These are phyloP conservation scores for Pestalotiopsis sp. DNA, from an alignment of 2,329 filamentous ascomycete species.

Conservation along the genomic window DNA sequence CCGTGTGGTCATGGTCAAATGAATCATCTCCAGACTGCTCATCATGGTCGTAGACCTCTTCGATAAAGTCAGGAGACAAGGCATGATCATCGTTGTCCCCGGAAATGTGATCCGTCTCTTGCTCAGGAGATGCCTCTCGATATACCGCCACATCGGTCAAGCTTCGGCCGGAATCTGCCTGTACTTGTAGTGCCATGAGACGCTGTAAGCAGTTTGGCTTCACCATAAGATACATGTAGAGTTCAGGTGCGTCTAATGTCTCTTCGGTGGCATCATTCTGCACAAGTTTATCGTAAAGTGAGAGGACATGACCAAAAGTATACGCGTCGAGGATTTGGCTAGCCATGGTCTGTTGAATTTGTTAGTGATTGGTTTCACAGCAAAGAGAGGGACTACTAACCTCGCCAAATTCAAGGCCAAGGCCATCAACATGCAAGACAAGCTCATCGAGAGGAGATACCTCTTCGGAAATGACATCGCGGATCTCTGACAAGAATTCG, in stretches of 20 bases:
- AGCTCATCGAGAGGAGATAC: constrained; percentile 36
- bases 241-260: constrained; percentile 24
- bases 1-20: background rate
- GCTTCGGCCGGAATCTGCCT: constrained; percentile 32
- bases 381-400: constrained; percentile 21
- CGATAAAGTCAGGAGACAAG: constrained; percentile 4
- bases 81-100: constrained; percentile 1
- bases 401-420: constrained; percentile 36
- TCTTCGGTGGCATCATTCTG: constrained; percentile 29
- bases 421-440: constrained; percentile 34
- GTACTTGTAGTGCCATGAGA: constrained; percentile 33
- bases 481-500: constrained; percentile 31
- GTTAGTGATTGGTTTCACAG: constrained; percentile 20
- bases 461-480: constrained; percentile 33
- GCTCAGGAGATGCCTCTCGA: constrained; percentile 17
- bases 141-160: constrained; percentile 35
- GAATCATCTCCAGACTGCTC: background rate
- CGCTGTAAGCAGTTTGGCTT: constrained; percentile 34
- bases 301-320: constrained; percentile 33
- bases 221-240: constrained; percentile 35
- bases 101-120: background rate
- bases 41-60: constrained; percentile 11
- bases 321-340: constrained; percentile 30
- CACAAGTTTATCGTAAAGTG: constrained; percentile 32
- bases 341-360: constrained; percentile 28